Conservation (phyloP, 1,284 basidiomycete species). For the Austroboletus novae-zelandiae region DNA sequence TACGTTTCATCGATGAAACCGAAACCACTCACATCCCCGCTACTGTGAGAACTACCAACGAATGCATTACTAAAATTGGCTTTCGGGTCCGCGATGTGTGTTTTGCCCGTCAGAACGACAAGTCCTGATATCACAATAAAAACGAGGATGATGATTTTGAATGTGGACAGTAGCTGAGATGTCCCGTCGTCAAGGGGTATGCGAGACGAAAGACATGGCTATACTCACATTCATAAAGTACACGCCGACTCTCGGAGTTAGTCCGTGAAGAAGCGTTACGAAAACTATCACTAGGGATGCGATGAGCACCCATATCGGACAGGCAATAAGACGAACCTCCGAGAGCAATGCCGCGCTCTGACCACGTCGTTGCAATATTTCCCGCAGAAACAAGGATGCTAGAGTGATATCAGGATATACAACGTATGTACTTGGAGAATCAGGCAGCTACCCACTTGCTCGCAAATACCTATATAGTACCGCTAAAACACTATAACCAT, state of each 20-base stretch:
- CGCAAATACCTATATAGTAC: constrained; percentile 32
- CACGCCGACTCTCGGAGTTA: constrained; percentile 44
- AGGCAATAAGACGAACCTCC: constrained; percentile 37
- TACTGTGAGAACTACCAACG: constrained; percentile 44
- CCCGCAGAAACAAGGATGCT: constrained; percentile 52
- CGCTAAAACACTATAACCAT: neutral
- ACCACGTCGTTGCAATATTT: constrained; percentile 44
- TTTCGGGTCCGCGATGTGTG: constrained; percentile 40
- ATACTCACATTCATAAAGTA: constrained; percentile 46
- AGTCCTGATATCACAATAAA: constrained; percentile 38
- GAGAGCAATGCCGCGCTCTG: constrained; percentile 53
- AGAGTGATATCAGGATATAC: neutral
- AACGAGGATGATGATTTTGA: constrained; percentile 29
- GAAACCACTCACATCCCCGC: constrained; percentile 37
- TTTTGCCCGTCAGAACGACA: constrained; percentile 50
- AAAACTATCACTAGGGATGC: constrained; percentile 39
- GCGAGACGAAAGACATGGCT: neutral
- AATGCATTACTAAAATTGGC: constrained; percentile 51
- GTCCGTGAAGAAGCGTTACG: constrained; percentile 45
- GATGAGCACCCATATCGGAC: neutral
- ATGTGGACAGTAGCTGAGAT: constrained; percentile 15
- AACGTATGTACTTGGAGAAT: neutral
- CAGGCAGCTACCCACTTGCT: constrained; percentile 32
- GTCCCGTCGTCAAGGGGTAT: neutral
- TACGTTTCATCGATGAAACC: neutral